Percentiles rank a stretch among this genome's conserved stretches.
These are phyloP conservation scores for Pseudotulostoma volvatum DNA, from an alignment of 495 filamentous ascomycete species.

Conservation along the genomic window DNA sequence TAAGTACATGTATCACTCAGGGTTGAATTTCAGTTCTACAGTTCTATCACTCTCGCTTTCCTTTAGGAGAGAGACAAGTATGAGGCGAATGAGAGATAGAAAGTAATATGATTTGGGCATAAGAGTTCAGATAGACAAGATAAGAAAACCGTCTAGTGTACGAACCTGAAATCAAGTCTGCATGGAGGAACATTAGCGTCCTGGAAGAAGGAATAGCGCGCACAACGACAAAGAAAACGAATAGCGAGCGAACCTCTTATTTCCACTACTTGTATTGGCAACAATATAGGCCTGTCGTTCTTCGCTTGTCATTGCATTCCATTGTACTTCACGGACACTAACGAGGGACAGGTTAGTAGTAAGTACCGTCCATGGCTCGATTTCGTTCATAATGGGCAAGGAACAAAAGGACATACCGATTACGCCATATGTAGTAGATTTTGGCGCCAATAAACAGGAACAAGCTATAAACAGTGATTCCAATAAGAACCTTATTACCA, in stretches of 20 bases:
- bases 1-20: too few species aligned
- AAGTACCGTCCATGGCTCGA: background rate
- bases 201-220: background rate
- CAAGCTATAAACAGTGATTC: constrained; percentile 35
- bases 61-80: too few species aligned
- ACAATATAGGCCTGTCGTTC: constrained; percentile 47
- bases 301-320: constrained; percentile 43
- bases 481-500: constrained; percentile 50
- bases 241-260: constrained; percentile 36
- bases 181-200: background rate
- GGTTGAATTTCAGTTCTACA: too few species aligned
- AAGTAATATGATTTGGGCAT: too few species aligned
- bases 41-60: too few species aligned
- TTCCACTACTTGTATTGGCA: constrained; percentile 49
- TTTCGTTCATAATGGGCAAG: background rate
- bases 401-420: constrained; percentile 22
- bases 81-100: too few species aligned
- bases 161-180: constrained; percentile 38
- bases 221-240: background rate
- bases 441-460: constrained; percentile 40
- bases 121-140: too few species aligned
- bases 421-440: constrained; percentile 46
- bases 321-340: constrained; percentile 28
- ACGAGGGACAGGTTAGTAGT: constrained; percentile 2
- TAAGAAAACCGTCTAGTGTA: constrained; percentile 18